Percentiles rank a stretch among this genome's conserved stretches.
Conservation (phyloP, 2,329 filamentous ascomycete genomes). For the Lachnellula hyalina region DNA sequence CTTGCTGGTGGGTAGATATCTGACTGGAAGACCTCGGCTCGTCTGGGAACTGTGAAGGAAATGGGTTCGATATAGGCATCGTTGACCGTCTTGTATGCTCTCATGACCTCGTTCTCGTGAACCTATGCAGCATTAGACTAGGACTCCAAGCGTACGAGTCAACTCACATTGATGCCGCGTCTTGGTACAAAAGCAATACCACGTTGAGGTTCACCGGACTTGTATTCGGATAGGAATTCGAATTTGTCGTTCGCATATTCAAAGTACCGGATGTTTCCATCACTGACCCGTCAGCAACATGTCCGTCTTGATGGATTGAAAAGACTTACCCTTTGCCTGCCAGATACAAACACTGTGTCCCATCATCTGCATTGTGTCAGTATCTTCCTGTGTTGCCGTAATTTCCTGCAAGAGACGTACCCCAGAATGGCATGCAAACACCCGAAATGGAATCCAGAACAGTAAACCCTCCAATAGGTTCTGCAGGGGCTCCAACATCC, state of each 20-base stretch:
- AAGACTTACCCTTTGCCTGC: slow-evolving; percentile 84
- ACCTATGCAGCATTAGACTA: slow-evolving; percentile 44
- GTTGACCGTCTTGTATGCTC: slow-evolving; percentile 95
- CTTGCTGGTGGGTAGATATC: slow-evolving; percentile 90
- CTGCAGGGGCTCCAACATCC: slow-evolving; percentile 74
- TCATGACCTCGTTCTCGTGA: slow-evolving; percentile 94
- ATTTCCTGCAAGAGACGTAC: slow-evolving; percentile 34
- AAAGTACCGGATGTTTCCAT: slow-evolving; percentile 98
- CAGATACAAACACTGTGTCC: slow-evolving; percentile 90
- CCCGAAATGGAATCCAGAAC: slow-evolving; percentile 93
- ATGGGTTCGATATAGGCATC: slow-evolving; percentile 93
- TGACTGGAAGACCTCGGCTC: slow-evolving; percentile 91
- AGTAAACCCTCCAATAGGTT: slow-evolving; percentile 86
- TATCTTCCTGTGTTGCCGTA: slow-evolving; percentile 17
- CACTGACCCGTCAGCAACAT: slow-evolving; percentile 45
- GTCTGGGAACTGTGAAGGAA: slow-evolving; percentile 91
- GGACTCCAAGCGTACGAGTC: background rate
- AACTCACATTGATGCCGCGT: slow-evolving; percentile 78
- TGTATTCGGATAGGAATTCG: slow-evolving; percentile 94
- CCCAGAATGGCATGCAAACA: slow-evolving; percentile 99
- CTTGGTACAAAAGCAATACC: slow-evolving; percentile 93
- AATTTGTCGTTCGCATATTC: slow-evolving; percentile 99
- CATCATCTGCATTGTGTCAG: slow-evolving; percentile 57
- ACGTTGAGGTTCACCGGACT: slow-evolving; percentile 91
- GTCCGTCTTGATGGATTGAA: background rate